phyloP scores from a whole-genome alignment of 345 rosid genomes.

The Theobroma cacao region DNA sequence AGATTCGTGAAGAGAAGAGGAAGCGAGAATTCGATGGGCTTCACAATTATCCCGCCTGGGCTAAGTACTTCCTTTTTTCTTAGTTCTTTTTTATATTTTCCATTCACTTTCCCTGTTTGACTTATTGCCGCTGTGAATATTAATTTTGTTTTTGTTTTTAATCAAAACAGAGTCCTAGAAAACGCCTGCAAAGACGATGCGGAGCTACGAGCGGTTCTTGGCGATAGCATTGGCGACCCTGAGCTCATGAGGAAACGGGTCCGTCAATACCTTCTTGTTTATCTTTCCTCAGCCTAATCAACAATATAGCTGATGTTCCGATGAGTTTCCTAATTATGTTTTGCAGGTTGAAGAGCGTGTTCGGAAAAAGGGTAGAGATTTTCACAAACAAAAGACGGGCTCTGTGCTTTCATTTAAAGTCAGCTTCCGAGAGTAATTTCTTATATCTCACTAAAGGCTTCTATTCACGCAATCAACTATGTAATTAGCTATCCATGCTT shows the following conservation, averaged over 20 bases:
- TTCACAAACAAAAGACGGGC: conserved; percentile 71
- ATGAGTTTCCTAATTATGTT: neutral
- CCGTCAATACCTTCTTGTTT: neutral
- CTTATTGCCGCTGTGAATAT: conserved; percentile 15
- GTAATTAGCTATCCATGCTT: neutral
- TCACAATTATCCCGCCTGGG: conserved; percentile 85
- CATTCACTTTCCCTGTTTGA: conserved; percentile 23
- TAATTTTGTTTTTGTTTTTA: neutral
- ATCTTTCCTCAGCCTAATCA: too few relatives aligned
- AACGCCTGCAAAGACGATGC: conserved; percentile 74
- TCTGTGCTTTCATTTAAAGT: conserved; percentile 89
- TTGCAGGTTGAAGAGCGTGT: conserved; percentile 76
- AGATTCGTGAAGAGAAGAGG: conserved; percentile 81
- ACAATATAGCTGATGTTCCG: neutral
- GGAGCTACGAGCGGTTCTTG: conserved; percentile 82
- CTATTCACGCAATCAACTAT: neutral
- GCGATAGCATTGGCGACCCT: conserved; percentile 89
- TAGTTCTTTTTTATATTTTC: neutral
- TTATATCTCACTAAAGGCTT: neutral
- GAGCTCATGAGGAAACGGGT: conserved; percentile 86
- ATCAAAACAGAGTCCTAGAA: conserved; percentile 59
- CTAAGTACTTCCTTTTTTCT: conserved; percentile 42
- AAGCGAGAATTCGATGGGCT: conserved; percentile 76
- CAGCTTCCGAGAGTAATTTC: conserved; percentile 78
- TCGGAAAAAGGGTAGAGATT: conserved; percentile 72